phyloP scores from a whole-genome alignment of 306 rosid genomes.

The Inga leiocalycina region DNA sequence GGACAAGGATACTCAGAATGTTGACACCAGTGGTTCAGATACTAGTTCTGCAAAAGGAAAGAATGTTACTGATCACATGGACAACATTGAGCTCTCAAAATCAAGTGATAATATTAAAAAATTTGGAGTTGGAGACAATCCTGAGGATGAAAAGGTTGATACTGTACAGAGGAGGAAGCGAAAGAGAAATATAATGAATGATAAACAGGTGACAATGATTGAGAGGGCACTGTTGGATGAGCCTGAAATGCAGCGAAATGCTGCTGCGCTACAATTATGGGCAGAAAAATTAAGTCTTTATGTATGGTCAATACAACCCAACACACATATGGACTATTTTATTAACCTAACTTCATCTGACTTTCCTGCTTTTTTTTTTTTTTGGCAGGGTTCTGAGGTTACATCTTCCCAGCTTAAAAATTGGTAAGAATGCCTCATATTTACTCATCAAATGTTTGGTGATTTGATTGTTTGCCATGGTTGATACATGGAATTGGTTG shows the following conservation, averaged over 20 bases:
- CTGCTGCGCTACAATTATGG: conserved; percentile 68
- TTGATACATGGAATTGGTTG: neutral
- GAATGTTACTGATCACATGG: conserved; percentile 50
- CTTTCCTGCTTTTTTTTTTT: conserved; percentile 12
- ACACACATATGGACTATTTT: conserved; percentile 16
- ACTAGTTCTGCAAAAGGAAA: conserved; percentile 72
- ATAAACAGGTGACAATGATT: conserved; percentile 59
- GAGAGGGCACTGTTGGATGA: conserved; percentile 79
- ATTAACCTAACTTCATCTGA: conserved; percentile 33
- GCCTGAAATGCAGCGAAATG: conserved; percentile 89
- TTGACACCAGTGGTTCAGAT: conserved; percentile 86
- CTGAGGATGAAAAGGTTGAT: conserved; percentile 65
- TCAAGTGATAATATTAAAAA: conserved; percentile 45
- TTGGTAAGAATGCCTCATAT: conserved; percentile 52
- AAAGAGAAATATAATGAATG: conserved; percentile 87
- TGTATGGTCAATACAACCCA: conserved; percentile 50
- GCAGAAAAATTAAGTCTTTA: conserved; percentile 72
- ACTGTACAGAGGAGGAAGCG: conserved; percentile 71
- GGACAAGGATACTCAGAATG: conserved; percentile 63
- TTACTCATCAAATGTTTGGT: neutral
- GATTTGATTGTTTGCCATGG: conserved; percentile 8
- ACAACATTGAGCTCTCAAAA: conserved; percentile 52
- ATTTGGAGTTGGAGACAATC: conserved; percentile 50
- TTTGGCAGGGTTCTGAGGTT: conserved; percentile 71
- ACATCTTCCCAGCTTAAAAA: conserved; percentile 79